Evolutionary conservation across 352 stramenopile genomes (phyloP), one percentile per base, ranked within the genome.

Genomic region (Pythium inflatum): DNA sequence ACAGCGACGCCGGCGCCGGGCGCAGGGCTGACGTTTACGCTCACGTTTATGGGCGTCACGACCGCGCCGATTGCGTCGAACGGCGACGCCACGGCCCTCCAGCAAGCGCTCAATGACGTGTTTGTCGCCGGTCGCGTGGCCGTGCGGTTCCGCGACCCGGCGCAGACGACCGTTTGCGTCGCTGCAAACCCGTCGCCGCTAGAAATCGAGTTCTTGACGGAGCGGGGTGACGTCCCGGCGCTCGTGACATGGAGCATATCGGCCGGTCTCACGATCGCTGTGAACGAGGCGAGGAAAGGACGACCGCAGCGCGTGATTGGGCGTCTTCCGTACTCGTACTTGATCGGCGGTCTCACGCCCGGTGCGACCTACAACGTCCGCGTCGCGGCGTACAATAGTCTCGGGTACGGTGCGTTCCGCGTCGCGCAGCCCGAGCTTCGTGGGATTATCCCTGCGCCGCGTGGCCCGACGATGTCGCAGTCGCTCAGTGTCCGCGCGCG

Each of bases 301-400:
- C 33, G 60, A 22, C 30, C 77, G 22, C 88, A 95, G 50, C 69
- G 80, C n/a, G 66, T 79, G 6, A 68, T 96, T n/a, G 82, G 80
- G 2, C 73, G 82, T 6, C 90, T 97, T 54, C 82, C 82, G 13
- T 97, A 96, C 62, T 92, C 88, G 28, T 87, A 93, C 46, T 77
- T 97, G 25, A 82, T 98, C 36, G 80, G 70, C 6, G 89, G 89
- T 1, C 80, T 99, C 8, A 66, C 81, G 3, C 56, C 85, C 22
- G 78, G 86, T 5, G 82, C 89, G n/a, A 70, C 69, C 5, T 98
- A 99, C 68, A 93, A 85, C 34, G 89, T 89, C 3, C 91, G 95
- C 24, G 85, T 99, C 11, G 91, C 93, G 11, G 94, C 96, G 20
- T 98, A 98, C 82, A 99, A 98, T 75, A 93, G 82, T 28, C 74